Base-by-base conservation (phyloP, 2,329 filamentous ascomycete genomes). In the Dendrostoma leiphaemia region DNA sequence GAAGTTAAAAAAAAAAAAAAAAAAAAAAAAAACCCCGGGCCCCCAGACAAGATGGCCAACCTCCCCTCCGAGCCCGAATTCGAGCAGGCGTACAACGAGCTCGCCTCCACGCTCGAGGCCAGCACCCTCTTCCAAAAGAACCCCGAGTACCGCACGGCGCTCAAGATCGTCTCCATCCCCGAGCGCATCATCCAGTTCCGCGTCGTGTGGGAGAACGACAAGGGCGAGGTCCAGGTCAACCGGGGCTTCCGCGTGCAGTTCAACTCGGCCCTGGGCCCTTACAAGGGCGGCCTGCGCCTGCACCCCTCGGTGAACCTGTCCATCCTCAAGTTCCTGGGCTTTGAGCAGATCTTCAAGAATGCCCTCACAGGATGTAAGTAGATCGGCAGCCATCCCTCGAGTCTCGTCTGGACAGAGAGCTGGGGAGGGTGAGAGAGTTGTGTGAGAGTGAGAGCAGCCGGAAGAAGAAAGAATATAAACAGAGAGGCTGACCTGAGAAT, bases 311-410 rank as follows among this genome's bases (percentile, higher is more conserved):
- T 94, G 74, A 94, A 88, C 74, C 72, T 88, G 68, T 85, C 82
- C 59, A 84, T 88, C 68, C 84, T 99, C 67, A 99, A 99, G 81
- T 97, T 97, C 79, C 83, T 99, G 69, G 94, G 93, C 62, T 97
- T 97, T 68, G 94, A 99, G 85, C 94, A 97, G 80, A 95, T 93
- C 78, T 97, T 97, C 84, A 97, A 97, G 85, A 97, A 97, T 90
- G 94, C 94, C 63, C 80, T 97, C 64, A 97, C 94, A 59, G 94
- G 94, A 69, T 77, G 89, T 92, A 79, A 80, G 89, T 84, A n/a
- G n/a, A n/a, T n/a, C n/a, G n/a, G n/a, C n/a, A n/a, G n/a, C n/a
- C n/a, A n/a, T n/a, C n/a, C n/a, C n/a, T n/a, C n/a, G n/a, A n/a
- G n/a, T n/a, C n/a, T n/a, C n/a, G n/a, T n/a, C n/a, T n/a, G n/a